These are phyloP conservation scores for Teratosphaeria destructans DNA, from an alignment of 2,329 filamentous ascomycete species.

Conservation along the genomic window DNA sequence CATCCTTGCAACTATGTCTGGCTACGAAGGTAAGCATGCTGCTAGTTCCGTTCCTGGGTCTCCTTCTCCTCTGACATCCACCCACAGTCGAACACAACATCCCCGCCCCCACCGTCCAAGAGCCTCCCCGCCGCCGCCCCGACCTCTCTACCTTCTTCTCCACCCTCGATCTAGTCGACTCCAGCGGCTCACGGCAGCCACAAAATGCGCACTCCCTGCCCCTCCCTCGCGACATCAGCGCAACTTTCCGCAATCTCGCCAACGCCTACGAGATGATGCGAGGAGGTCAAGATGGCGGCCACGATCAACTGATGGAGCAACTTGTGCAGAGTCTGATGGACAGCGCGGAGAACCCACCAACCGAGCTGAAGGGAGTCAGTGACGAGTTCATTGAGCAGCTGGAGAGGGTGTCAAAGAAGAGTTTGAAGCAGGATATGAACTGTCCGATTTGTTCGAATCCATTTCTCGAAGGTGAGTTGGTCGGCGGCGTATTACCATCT, in stretches of 20 bases:
- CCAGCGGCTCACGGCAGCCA: slow-evolving; percentile 38
- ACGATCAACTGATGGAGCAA: slow-evolving; percentile 36
- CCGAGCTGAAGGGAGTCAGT: slow-evolving; percentile 49
- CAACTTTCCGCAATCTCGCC: slow-evolving; percentile 49
- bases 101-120: slow-evolving; percentile 24
- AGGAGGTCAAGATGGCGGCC: slow-evolving; percentile 15
- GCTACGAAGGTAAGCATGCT: slow-evolving; percentile 32
- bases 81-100: slow-evolving; percentile 38
- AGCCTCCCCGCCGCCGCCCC: slow-evolving; percentile 40
- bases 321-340: slow-evolving; percentile 47
- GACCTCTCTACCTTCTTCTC: slow-evolving; percentile 57
- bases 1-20: slow-evolving; percentile 28
- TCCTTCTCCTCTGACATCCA: not conserved
- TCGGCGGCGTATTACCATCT: too few species aligned
- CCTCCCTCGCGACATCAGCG: slow-evolving; percentile 50
- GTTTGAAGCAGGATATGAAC: slow-evolving; percentile 41
- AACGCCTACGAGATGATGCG: slow-evolving; percentile 52
- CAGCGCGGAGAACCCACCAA: slow-evolving; percentile 48
- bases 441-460: slow-evolving; percentile 53
- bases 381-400: slow-evolving; percentile 52
- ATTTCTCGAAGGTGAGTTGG: slow-evolving; percentile 45
- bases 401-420: slow-evolving; percentile 47
- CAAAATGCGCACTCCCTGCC: slow-evolving; percentile 49
- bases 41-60: not conserved
- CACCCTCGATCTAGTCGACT: slow-evolving; percentile 48